Base-by-base conservation (phyloP, 768 basidiomycete species). In the Mycena belliarum region DNA sequence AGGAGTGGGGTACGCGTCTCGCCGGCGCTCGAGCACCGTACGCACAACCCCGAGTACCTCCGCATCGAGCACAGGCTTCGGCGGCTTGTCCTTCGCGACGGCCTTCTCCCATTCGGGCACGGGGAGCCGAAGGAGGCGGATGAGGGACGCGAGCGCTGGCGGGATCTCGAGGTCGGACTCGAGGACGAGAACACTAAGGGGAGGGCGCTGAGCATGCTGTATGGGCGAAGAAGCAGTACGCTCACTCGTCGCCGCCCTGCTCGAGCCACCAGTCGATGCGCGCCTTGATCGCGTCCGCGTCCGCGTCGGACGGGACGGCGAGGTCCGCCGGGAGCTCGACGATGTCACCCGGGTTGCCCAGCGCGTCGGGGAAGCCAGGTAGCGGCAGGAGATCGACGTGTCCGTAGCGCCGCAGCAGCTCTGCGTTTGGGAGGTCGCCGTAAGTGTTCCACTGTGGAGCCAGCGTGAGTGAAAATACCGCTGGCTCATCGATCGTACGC, bases 231-330 rank as follows among this genome's bases (percentile, higher is more conserved):
- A 42, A 52, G 23, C 26, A 37, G 29, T 38, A 48, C 38, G 45
- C 86, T 62, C 67, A 95, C 94, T 97, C 95, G 62, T 96, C 94
- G 20, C 89, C 89, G 3, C 88, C 91, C 67, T 88, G 82, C 61
- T 97, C 93, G 14, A 98, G 75, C 91, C 95, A 95, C 87, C 91
- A 97, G 59, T 98, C 92, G 10, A 97, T 87, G 37, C 93, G 81
- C 63, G 85, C 84, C 61, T 80, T 74, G 33, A 73, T 66, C 15
- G 68, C 59, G 10, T 63, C 64, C n/a, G 62, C 44, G 62, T 60
- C 50, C 42, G 52, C 21, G 63, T 51, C 40, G 68, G 24, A 72
- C 72, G 10, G 76, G 23, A 91, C 79, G 12, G 87, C 75, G 43
- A 90, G 67, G 73, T 92, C 89, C 20, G 89, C 92, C 40, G 79